phyloP scores from a whole-genome alignment of 805 yeast species.

The Candida loeiensis region DNA sequence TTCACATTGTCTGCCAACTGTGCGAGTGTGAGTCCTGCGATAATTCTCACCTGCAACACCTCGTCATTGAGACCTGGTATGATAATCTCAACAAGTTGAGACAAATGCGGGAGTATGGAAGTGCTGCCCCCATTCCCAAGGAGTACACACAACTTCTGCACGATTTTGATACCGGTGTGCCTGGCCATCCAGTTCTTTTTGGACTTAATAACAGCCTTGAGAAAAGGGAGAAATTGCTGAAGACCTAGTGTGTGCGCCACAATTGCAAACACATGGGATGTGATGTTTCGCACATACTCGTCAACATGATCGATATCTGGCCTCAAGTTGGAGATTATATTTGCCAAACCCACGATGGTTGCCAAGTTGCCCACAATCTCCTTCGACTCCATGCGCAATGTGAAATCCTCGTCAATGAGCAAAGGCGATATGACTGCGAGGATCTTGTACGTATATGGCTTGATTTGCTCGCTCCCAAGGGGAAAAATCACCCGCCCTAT shows the following conservation, averaged over 20 bases:
- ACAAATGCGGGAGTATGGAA: conserved; percentile 64
- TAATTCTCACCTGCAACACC: conserved; percentile 59
- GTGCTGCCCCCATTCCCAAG: conserved; percentile 59
- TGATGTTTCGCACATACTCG: conserved; percentile 71
- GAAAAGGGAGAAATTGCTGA: conserved; percentile 67
- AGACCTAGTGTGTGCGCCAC: conserved; percentile 79
- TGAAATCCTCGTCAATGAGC: conserved; percentile 71
- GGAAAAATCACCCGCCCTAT: conserved; percentile 65
- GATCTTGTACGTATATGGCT: conserved; percentile 73
- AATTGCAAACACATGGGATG: conserved; percentile 79
- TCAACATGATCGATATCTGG: conserved; percentile 82
- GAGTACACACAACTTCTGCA: conserved; percentile 70
- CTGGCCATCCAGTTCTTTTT: conserved; percentile 78
- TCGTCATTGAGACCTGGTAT: conserved; percentile 61
- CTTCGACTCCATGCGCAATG: conserved; percentile 73
- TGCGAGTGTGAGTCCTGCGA: conserved; percentile 69
- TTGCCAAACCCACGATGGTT: conserved; percentile 77
- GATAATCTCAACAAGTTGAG: conserved; percentile 61
- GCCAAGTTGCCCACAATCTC: conserved; percentile 73
- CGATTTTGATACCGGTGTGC: conserved; percentile 73
- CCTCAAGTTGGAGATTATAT: conserved; percentile 72
- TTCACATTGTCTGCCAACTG: conserved; percentile 75
- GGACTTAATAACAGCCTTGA: conserved; percentile 74
- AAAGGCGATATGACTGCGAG: conserved; percentile 74
- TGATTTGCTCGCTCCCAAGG: conserved; percentile 54